Evolutionary conservation across 495 filamentous ascomycete species (phyloP).

Genomic region (Cryomyces antarcticus): DNA sequence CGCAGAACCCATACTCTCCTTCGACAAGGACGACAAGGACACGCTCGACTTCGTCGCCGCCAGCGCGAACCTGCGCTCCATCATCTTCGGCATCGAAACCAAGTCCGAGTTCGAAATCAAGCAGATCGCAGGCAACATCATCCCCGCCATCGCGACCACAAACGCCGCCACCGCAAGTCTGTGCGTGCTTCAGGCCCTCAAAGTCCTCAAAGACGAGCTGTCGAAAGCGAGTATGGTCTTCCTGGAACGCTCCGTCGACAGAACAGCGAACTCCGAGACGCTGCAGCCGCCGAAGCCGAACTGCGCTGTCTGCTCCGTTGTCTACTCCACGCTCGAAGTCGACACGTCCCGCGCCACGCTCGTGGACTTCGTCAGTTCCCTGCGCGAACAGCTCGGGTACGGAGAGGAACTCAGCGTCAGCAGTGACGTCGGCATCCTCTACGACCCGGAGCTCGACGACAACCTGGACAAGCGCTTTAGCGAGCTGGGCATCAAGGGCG

Average conservation of each 20-base stretch:
- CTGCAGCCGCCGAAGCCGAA: constrained; percentile 57
- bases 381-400: constrained; percentile 54
- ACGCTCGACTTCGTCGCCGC: constrained; percentile 89
- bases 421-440: constrained; percentile 52
- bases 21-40: constrained; percentile 95
- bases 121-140: constrained; percentile 98
- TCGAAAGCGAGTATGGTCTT: constrained; percentile 42
- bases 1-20: constrained; percentile 44
- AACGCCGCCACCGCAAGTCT: constrained; percentile 91
- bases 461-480: constrained; percentile 59
- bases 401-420: constrained; percentile 63
- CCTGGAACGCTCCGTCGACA: constrained; percentile 47
- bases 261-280: constrained; percentile 53
- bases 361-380: constrained; percentile 54
- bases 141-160: constrained; percentile 93
- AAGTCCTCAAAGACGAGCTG: constrained; percentile 61
- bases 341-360: constrained; percentile 61
- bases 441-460: constrained; percentile 74
- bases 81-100: constrained; percentile 64
- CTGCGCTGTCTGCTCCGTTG: constrained; percentile 66
- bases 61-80: constrained; percentile 69
- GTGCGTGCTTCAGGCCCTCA: constrained; percentile 85
- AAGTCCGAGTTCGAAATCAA: constrained; percentile 95
- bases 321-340: constrained; percentile 40
- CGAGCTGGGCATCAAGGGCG: constrained; percentile 52